Base-by-base conservation (phyloP, 257 asterid genomes). In the Orobanche coerulescens region DNA sequence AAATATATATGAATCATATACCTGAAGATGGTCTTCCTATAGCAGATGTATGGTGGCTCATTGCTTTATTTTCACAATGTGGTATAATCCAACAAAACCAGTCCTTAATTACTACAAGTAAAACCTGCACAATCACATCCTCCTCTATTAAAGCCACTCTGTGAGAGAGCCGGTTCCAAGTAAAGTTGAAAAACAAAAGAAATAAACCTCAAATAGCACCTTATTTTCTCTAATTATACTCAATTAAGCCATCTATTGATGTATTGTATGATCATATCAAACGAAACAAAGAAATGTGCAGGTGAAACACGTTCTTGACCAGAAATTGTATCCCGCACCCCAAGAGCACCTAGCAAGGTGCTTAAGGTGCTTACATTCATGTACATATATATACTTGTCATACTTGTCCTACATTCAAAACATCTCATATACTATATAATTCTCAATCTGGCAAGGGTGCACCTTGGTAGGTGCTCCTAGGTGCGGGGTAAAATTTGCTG, bases 1-100 rank as follows among this genome's bases (percentile, higher is more conserved):
- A 42, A 42, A 42, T 3, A 42, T 42, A 8, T 47, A 34, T 14
- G 33, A 57, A 72, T 51, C 2, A 1, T 61, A 71, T 64, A 83
- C 96, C 84, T 68, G 86, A 78, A 71, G 84, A 37, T 37, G 84
- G 88, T 71, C 79, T 70, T 68, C 75, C 79, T 28, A 76, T 73
- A 36, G 73, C 75, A 49, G 87, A 54, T 28, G 72, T 65, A 76
- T 65, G 70, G 73, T 50, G 64, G 78, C 78, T 88, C 95, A 83
- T 83, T 68, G 71, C 83, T 70, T 64, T 74, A 58, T 61, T 70
- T 57, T 55, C 62, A 62, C 37, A 42, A 14, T 30, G 64, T 60
- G 26, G 54, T 65, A 75, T 73, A 77, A 77, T 79, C 64, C 85
- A 81, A 79, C 67, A 23, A 62, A 70, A 53, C 51, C 33, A 51